Evolutionary conservation across 2,329 filamentous ascomycete genomes (phyloP), one percentile per base, ranked within the genome.

Genomic region (Stemphylium vesicarium): DNA sequence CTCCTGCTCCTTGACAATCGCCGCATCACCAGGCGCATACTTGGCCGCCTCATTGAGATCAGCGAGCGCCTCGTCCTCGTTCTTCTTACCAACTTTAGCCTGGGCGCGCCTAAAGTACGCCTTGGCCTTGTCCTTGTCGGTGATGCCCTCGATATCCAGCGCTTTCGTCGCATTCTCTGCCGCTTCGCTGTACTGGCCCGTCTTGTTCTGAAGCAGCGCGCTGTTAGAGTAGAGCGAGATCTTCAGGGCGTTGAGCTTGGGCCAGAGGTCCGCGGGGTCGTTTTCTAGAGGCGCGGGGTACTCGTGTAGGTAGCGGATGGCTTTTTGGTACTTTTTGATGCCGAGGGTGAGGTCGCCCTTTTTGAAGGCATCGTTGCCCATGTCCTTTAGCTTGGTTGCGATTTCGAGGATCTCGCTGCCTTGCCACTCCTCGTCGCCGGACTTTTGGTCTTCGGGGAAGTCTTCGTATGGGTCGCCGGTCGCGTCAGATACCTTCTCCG

Each of bases 401-500:
- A 98, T 93, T 77, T 90, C 85, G 74, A 91, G 83, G 59, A 92
- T 85, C 58, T 89, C 84, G 15, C 82, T 74, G 12, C 89, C 89
- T 44, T 86, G 84, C 59, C 92, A 83, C 49, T 87, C 81, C 50
- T 85, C 78, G 42, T 83, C 80, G 26, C 45, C 56, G 59, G 78
- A 76, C 67, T 69, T 70, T 42, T 88, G 86, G 78, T 99, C 95
- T 73, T 97, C 92, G 31, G 95, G 95, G 78, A 90, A 98, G 75
- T 98, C 95, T 80, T 98, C 94, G 79, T 96, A 97, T 5, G 87
- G 84, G 79, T 99, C 95, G 60, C 95, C 95, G 12, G 90, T 91
- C 48, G 85, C 81, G 74, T 98, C 94, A 52, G 91, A 84, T 32
- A 82, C 78, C 78, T 90, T 91, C 67, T 86, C 83, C 48, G 85